Base-by-base conservation (phyloP, 805 yeast genomes). In the Kuraishia ogatae region DNA sequence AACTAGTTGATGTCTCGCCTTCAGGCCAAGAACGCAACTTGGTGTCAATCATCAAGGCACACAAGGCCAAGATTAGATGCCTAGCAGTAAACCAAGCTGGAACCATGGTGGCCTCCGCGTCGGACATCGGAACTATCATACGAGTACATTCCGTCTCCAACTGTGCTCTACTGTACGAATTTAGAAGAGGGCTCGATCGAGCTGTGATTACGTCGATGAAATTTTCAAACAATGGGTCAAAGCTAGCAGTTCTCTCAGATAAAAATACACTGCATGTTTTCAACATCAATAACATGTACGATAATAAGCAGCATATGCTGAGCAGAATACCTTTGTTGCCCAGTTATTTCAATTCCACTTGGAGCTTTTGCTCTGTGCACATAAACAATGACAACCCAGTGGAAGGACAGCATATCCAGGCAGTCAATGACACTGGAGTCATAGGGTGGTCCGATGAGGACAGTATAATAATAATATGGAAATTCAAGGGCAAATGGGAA, bases 241-340 rank as follows among this genome's bases (percentile, higher is more conserved):
- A 83, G 62, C 73, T 94, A 52, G 97, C 97, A 0, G 91, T 90
- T 5, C 72, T 94, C 23, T 86, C 96, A 17, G 97, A 90, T 70
- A 94, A 93, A 65, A 85, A 83, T 61, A 94, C 99, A 0, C 71
- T 94, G 54, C 99, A 94, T 69, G 81, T 93, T 2, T 94, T 82
- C 71, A 87, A 85, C 64, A 73, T 57, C 20, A 51, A 54, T 5
- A 55, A 52, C 10, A 54, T 57, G 15, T 54, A 59, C 26, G 61
- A 66, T 51, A 82, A 84, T 62, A 76, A 88, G 56, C 80, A 82
- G 21, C 97, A 90, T 66, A 62, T 88, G 22, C 72, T 92, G 53
- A 79, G 81, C 53, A 79, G 74, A 51, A 59, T 87, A 10, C 89
- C 91, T 13, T 61, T 79, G 1, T 67, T 83, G 56, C 88, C 91